phyloP scores from a whole-genome alignment of 768 basidiomycete genomes.

The Crepidotus variabilis region DNA sequence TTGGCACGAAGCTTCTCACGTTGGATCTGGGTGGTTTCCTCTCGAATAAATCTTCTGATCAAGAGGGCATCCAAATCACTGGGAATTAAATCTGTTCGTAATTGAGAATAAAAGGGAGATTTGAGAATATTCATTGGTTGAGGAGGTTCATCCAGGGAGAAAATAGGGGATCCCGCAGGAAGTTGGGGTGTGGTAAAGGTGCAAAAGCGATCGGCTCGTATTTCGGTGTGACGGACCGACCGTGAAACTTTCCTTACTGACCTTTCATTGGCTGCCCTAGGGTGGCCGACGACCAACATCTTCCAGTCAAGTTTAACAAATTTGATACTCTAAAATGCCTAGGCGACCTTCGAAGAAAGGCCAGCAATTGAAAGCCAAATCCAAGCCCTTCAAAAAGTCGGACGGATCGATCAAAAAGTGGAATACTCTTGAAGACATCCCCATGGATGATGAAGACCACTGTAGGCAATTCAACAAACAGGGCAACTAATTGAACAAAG shows the following conservation, averaged over 20 bases:
- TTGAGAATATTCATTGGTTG: too few species aligned
- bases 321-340: slow-evolving; percentile 33
- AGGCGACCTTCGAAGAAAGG: slow-evolving; percentile 39
- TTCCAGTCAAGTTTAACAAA: too few species aligned
- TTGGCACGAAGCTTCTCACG: not conserved
- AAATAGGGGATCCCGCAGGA: too few species aligned
- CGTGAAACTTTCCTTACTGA: too few species aligned
- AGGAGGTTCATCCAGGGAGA: too few species aligned
- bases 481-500: not conserved
- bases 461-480: slow-evolving; percentile 42
- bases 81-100: not conserved
- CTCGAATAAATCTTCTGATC: not conserved
- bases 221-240: too few species aligned
- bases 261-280: too few species aligned
- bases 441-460: slow-evolving; percentile 74
- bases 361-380: slow-evolving; percentile 29
- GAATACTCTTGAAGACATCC: slow-evolving; percentile 65
- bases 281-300: too few species aligned
- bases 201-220: too few species aligned
- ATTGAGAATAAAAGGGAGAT: not conserved
- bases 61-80: not conserved
- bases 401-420: slow-evolving; percentile 60
- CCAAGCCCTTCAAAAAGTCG: slow-evolving; percentile 45
- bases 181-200: too few species aligned
- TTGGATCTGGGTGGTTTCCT: not conserved